Percentiles rank a stretch among this genome's conserved stretches.
These are phyloP conservation scores for Cladophialophora psammophila DNA, from an alignment of 2,329 filamentous ascomycete species.

Conservation along the genomic window DNA sequence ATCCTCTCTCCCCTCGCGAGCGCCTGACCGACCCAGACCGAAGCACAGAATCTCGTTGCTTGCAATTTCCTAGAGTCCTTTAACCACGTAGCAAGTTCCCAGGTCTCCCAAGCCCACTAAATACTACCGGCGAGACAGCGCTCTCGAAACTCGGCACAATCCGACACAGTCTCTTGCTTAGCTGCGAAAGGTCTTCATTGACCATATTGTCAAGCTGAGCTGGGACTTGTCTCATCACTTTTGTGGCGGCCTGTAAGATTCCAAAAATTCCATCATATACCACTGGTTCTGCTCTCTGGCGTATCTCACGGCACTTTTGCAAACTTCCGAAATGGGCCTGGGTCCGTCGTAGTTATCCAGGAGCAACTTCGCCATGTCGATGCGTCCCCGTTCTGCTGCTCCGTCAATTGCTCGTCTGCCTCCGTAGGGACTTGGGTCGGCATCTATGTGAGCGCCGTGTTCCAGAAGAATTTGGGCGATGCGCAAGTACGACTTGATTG, in stretches of 20 bases:
- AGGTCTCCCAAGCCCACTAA: no score
- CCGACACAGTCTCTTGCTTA: neutral
- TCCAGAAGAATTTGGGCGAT: conserved; percentile 38
- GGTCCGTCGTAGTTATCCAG: conserved; percentile 22
- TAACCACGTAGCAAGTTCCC: no score
- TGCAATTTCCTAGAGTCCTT: no score
- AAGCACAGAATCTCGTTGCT: no score
- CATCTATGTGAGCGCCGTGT: conserved; percentile 38
- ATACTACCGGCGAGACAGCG: no score
- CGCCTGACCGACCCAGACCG: no score
- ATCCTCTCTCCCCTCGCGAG: neutral
- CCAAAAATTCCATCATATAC: conserved; percentile 16
- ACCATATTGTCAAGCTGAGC: neutral
- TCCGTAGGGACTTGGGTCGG: conserved; percentile 5
- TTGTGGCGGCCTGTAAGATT: conserved; percentile 1
- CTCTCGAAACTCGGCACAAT: neutral
- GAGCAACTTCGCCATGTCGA: conserved; percentile 22
- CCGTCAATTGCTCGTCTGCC: conserved; percentile 20
- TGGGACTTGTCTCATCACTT: neutral
- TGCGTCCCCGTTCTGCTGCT: conserved; percentile 9
- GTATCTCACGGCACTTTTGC: conserved; percentile 12
- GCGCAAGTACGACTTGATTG: conserved; percentile 31
- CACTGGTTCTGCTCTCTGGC: conserved; percentile 1
- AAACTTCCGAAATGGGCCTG: conserved; percentile 6
- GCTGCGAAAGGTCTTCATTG: neutral